phyloP scores from a whole-genome alignment of 306 rosid species.

The Medicago arabica region DNA sequence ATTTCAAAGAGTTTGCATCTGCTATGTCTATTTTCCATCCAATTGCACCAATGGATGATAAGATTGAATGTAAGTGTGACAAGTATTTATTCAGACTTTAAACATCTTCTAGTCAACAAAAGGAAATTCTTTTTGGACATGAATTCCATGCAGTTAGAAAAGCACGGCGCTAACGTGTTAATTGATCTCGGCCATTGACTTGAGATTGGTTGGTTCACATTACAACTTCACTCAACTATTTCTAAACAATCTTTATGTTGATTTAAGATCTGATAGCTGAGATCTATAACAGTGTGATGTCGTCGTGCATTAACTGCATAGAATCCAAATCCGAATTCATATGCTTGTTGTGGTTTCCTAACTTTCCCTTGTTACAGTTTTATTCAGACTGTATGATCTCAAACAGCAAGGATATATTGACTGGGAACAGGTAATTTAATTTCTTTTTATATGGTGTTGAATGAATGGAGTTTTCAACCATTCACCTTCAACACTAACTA shows the following conservation, averaged over 20 bases:
- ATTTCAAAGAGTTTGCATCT: constrained; percentile 79
- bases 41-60: constrained; percentile 70
- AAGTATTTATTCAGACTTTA: not conserved
- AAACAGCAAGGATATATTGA: constrained; percentile 80
- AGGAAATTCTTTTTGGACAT: too few species aligned
- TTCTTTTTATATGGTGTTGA: constrained; percentile 9
- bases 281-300: too few species aligned
- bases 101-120: not conserved
- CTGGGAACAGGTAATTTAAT: constrained; percentile 72
- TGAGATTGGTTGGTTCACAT: too few species aligned
- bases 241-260: too few species aligned
- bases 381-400: constrained; percentile 77
- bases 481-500: not conserved
- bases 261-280: too few species aligned
- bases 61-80: constrained; percentile 74
- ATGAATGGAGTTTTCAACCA: too few species aligned
- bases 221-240: too few species aligned
- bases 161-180: too few species aligned
- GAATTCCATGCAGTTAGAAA: too few species aligned
- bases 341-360: constrained; percentile 38
- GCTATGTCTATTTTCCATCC: constrained; percentile 91
- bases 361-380: constrained; percentile 67
- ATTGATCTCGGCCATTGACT: too few species aligned
- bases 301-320: too few species aligned
- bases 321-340: not conserved